Percentiles rank a stretch among this genome's conserved stretches.
phyloP scores from a whole-genome alignment of 495 filamentous ascomycete genomes.

The Neurospora sp. region DNA sequence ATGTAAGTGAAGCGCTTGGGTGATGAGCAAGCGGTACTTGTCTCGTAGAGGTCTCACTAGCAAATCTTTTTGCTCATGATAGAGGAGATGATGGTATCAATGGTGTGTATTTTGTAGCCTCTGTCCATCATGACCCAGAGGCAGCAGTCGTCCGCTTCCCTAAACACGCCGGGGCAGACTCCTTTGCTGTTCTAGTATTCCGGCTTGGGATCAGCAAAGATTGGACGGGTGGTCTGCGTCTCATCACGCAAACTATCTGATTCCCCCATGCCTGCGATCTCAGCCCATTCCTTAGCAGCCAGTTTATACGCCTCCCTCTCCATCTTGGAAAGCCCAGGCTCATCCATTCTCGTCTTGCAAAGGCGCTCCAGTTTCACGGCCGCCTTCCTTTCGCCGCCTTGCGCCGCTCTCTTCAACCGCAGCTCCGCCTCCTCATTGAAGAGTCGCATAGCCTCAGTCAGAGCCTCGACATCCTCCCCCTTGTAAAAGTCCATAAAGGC shows the following conservation, averaged over 20 bases:
- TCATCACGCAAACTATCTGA: not conserved
- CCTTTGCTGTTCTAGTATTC: not conserved
- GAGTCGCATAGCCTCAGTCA: not conserved
- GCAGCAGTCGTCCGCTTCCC: not conserved
- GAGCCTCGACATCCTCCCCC: not conserved
- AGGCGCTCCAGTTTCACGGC: not conserved
- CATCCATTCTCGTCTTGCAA: not conserved
- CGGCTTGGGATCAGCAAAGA: not conserved
- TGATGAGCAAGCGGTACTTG: not conserved
- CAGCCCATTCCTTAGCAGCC: not conserved
- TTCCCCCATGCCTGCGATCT: not conserved
- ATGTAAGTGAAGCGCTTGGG: not conserved
- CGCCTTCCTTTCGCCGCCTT: not conserved
- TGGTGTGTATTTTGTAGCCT: not conserved
- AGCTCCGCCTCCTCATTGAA: not conserved
- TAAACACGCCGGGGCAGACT: not conserved
- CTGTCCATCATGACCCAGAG: not conserved
- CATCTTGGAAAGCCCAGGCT: not conserved
- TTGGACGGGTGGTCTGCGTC: not conserved
- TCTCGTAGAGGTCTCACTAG: not conserved
- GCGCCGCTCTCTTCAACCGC: not conserved
- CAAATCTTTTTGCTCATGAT: not conserved
- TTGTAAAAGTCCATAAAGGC: not conserved
- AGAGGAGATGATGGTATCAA: not conserved
- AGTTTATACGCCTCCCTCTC: not conserved